Conservation (phyloP, 257 asterid species). For the Solanum sitiens region DNA sequence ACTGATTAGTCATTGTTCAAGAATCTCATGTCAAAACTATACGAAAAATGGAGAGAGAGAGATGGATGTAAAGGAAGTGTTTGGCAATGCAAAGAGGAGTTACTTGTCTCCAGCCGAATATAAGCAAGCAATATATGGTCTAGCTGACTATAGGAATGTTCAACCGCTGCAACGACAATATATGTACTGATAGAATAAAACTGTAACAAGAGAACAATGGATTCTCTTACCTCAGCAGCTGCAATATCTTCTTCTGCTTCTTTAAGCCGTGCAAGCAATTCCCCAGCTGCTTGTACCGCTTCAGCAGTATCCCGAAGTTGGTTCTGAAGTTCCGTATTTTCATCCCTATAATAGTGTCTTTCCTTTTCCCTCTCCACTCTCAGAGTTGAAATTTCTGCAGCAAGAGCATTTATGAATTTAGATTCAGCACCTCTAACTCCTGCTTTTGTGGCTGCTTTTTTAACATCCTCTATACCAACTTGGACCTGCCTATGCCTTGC, state of each 20-base stretch:
- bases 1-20: not conserved
- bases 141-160: not conserved
- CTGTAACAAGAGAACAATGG: not conserved
- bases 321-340: slow-evolving; percentile 80
- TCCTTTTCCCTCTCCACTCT: slow-evolving; percentile 86
- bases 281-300: slow-evolving; percentile 99
- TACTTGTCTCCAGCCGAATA: not conserved
- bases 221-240: slow-evolving; percentile 65
- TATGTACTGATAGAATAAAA: slow-evolving; percentile 1
- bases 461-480: slow-evolving; percentile 89
- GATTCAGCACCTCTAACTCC: slow-evolving; percentile 91
- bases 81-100: not conserved
- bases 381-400: slow-evolving; percentile 71
- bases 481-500: slow-evolving; percentile 66
- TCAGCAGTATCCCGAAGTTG: slow-evolving; percentile 97
- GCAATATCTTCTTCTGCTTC: slow-evolving; percentile 86
- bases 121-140: not conserved
- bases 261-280: slow-evolving; percentile 84
- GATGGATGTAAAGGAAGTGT: not conserved
- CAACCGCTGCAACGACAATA: not conserved
- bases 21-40: not conserved
- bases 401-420: slow-evolving; percentile 82
- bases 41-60: not conserved
- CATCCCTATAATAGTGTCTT: slow-evolving; percentile 67
- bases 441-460: slow-evolving; percentile 89